A percentile compares a stretch with the other conserved stretches of the same genome.
Conservation (phyloP, 2,329 filamentous ascomycete species). For the Thielaviopsis musarum region DNA sequence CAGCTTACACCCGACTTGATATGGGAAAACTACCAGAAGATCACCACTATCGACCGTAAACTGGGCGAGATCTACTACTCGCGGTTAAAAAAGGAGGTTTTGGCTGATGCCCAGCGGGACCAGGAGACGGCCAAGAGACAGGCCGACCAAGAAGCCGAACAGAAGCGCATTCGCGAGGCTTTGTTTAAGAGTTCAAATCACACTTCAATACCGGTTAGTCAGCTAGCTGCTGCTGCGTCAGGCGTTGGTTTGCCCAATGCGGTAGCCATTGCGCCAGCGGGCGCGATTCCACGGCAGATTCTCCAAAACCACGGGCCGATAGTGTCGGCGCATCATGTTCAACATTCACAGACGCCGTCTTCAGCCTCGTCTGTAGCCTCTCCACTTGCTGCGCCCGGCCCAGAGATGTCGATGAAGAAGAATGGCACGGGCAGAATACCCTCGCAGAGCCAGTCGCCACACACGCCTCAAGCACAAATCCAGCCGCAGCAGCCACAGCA, state of each 20-base stretch:
- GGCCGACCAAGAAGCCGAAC: slow-evolving; percentile 6
- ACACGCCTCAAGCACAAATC: not conserved
- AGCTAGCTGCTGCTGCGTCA: slow-evolving; percentile 6
- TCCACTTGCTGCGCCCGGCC: slow-evolving; percentile 8
- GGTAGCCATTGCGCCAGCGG: slow-evolving; percentile 6
- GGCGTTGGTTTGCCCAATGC: slow-evolving; percentile 4
- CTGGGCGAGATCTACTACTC: slow-evolving; percentile 11
- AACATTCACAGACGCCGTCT: not conserved
- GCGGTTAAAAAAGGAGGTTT: slow-evolving; percentile 9
- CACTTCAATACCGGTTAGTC: not conserved
- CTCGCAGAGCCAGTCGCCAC: not conserved
- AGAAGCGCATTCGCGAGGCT: slow-evolving; percentile 6
- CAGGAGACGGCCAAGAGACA: slow-evolving; percentile 3
- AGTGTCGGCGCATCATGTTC: not conserved
- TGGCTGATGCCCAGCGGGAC: slow-evolving; percentile 9
- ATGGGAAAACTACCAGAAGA: slow-evolving; percentile 6
- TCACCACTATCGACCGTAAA: slow-evolving; percentile 8
- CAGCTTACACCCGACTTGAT: slow-evolving; percentile 9
- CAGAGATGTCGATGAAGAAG: slow-evolving; percentile 10
- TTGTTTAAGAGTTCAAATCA: slow-evolving; percentile 2
- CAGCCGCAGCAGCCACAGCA: not conserved
- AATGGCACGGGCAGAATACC: not conserved
- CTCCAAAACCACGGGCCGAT: not conserved
- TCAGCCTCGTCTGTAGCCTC: slow-evolving; percentile 1
- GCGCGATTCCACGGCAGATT: not conserved